Conservation (phyloP, 164 flowering plant genomes). For the Nymphaea colorata region DNA sequence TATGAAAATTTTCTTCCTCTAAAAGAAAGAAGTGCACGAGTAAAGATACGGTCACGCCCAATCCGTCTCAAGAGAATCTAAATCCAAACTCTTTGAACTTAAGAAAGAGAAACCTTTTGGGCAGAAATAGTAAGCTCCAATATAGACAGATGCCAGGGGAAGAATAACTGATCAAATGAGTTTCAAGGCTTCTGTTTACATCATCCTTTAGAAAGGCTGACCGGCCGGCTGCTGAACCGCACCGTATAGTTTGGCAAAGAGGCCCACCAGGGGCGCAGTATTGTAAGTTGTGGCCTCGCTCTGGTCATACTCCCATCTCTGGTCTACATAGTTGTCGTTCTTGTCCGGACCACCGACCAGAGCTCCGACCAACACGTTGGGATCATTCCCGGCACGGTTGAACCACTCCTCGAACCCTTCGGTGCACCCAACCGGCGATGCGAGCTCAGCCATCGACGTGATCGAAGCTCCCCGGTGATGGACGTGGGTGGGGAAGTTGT, state of each 20-base stretch:
- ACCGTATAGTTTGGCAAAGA: constrained; percentile 46
- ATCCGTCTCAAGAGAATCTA: too few species aligned
- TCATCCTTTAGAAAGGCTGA: too few species aligned
- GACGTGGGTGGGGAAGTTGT: constrained; percentile 43
- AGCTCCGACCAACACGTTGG: constrained; percentile 60
- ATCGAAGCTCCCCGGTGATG: constrained; percentile 90
- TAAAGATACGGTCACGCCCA: too few species aligned
- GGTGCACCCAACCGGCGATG: constrained; percentile 35
- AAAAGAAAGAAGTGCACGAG: too few species aligned
- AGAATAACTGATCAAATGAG: too few species aligned
- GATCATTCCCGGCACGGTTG: constrained; percentile 32
- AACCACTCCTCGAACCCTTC: constrained; percentile 81
- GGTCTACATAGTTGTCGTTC: constrained; percentile 48
- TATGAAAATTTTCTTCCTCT: too few species aligned
- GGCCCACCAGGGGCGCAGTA: constrained; percentile 70
- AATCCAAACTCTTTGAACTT: too few species aligned
- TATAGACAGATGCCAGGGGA: too few species aligned
- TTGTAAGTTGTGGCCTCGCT: constrained; percentile 66
- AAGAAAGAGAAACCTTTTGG: too few species aligned
- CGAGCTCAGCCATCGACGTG: constrained; percentile 23
- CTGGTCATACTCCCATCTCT: constrained; percentile 52
- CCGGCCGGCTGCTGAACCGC: not conserved
- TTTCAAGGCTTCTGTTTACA: too few species aligned
- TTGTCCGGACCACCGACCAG: constrained; percentile 82
- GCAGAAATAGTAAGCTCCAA: too few species aligned